Base-by-base conservation (phyloP, 345 rosid genomes). In the Salix viminalis region DNA sequence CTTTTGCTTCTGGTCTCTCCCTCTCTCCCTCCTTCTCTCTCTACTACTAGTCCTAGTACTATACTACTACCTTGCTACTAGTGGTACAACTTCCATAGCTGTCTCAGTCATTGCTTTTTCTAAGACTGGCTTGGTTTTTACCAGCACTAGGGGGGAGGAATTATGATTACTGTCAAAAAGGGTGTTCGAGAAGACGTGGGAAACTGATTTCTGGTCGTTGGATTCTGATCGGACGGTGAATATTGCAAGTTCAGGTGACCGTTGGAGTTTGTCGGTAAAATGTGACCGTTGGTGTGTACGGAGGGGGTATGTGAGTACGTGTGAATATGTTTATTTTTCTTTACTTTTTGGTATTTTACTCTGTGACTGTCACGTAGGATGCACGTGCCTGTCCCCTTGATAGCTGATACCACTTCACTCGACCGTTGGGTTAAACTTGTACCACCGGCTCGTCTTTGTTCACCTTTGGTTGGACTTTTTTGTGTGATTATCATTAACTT, bases 221-320 rank as follows among this genome's bases (percentile, higher is more conserved):
- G 94, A 91, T 91, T 52, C 8, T 0, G 64, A 95, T 91, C 99
- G 0, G 77, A 89, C 84, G 97, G 94, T 70, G 28, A 65, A 64
- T 60, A 82, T 74, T 11, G 50, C 28, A 34, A 79, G 67, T 77
- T 84, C 71, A 82, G 65, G 92, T 91, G 91, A 91, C 99, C 99
- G 99, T 93, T 96, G 88, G 85, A 18, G 60, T 5, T 71, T 89
- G 97, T 95, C 97, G 92, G 94, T 80, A 88, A 84, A 93, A 93
- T 91, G 86, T 91, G 90, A 93, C 99, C 99, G 99, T 96, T 95
- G 85, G 81, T 84, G 83, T 80, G 92, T 89, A 88, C 90, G 91
- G 89, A 72, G 10, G 30, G 65, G 30, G 69, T 75, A 77, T 71
- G 76, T 70, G 76, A 6, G 62, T 72, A 72, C 70, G 73, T 56